Evolutionary conservation across 2,329 filamentous ascomycete species (phyloP), one percentile per base, ranked within the genome.

Genomic region (Xylariaceae sp.): DNA sequence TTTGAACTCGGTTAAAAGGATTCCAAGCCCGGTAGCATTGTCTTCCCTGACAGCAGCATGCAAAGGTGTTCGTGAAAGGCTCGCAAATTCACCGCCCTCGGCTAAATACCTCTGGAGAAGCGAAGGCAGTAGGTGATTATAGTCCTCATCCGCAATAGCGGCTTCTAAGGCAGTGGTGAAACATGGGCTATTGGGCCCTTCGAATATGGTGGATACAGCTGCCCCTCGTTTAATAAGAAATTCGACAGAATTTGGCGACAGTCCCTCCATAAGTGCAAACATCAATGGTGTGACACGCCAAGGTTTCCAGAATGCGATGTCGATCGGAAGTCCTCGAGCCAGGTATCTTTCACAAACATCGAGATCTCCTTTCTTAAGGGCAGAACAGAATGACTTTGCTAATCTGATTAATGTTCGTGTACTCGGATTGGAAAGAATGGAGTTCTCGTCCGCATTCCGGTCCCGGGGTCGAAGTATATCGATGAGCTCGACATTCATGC

Each of bases 201-300:
- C 16, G 28, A 50, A 50, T 4, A 41, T 28, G 11, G 31, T 31
- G 9, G 48, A 45, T 28, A 45, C 42, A 31, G 33, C 28, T 22
- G 48, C 22, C 18, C 42, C 48, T 34, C 42, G 33, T 5, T 2
- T 16, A 11, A 50, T 12, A 6, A 50, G 36, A 42, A 34, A 50
- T 18, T 45, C 42, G 2, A 41, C 48, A 4, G 18, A 5, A 10
- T 6, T 19, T 41, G 12, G 18, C 41, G 34, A 12, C 36, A 41
- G 41, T 2, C 2, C 1, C 6, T n/a, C 11, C 14, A 14, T 4
- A 7, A 50, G 19, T 9, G 42, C 42, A 36, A 41, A 6, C 48
- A 50, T 50, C 16, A 50, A n/a, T 1, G 48, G 42, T 10, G 48
- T 50, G 6, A 50, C 42, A 33, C 36, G 48, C 42, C 42, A 45